phyloP scores from a whole-genome alignment of 2,329 filamentous ascomycete genomes.

The Nakataea oryzae region DNA sequence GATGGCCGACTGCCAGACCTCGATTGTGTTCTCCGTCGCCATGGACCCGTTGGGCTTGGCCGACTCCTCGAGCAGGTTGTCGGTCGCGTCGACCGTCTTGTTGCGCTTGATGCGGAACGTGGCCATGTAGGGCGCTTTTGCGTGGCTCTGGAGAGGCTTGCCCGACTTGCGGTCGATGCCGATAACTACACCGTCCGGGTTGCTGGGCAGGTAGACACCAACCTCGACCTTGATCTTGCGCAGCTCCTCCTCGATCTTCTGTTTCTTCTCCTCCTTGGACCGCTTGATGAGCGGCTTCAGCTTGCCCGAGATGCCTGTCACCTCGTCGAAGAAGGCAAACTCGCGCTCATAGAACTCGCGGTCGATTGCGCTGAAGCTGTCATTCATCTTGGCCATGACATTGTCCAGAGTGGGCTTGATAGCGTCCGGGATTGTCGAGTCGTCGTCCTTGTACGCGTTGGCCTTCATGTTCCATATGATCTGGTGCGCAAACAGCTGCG shows the following conservation, averaged over 20 bases:
- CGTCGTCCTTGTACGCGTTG: slow-evolving; percentile 95
- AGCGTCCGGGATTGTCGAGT: slow-evolving; percentile 76
- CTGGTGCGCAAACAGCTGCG: slow-evolving; percentile 96
- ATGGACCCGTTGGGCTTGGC: slow-evolving; percentile 21
- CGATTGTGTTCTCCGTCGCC: slow-evolving; percentile 51
- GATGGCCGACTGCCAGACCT: slow-evolving; percentile 98
- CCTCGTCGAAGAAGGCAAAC: slow-evolving; percentile 96
- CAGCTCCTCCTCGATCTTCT: slow-evolving; percentile 97
- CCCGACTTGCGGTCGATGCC: slow-evolving; percentile 97
- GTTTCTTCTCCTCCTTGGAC: slow-evolving; percentile 93
- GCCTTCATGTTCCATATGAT: slow-evolving; percentile 99
- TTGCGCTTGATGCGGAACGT: slow-evolving; percentile 94
- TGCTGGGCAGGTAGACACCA: slow-evolving; percentile 92
- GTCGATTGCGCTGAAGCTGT: slow-evolving; percentile 71
- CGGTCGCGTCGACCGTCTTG: slow-evolving; percentile 41
- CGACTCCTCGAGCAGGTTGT: slow-evolving; percentile 38
- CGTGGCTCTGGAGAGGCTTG: slow-evolving; percentile 93
- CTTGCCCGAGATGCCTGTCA: slow-evolving; percentile 91
- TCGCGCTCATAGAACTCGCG: slow-evolving; percentile 85
- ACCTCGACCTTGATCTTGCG: slow-evolving; percentile 96
- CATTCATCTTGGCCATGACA: slow-evolving; percentile 75
- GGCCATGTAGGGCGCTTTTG: slow-evolving; percentile 97
- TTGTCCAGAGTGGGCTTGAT: slow-evolving; percentile 90
- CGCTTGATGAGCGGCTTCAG: slow-evolving; percentile 87
- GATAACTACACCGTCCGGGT: slow-evolving; percentile 93